These are phyloP conservation scores for Cladophialophora yegresii DNA, from an alignment of 2,329 filamentous ascomycete genomes.

Conservation along the genomic window DNA sequence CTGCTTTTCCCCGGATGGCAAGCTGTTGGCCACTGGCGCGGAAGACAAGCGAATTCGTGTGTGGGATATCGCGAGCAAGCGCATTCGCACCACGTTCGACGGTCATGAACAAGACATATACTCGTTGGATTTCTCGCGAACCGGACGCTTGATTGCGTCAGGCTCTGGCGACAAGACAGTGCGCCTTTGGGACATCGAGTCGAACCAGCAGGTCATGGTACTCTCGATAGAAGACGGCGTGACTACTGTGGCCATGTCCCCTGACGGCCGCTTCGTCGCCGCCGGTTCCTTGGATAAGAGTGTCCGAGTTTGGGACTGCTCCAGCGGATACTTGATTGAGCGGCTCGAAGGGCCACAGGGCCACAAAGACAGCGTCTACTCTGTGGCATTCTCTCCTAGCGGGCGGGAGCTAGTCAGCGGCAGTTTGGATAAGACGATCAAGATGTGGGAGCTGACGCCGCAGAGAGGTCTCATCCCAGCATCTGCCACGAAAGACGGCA, in stretches of 20 bases:
- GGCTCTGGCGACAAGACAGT: conserved; percentile 94
- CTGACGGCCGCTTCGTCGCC: conserved; percentile 89
- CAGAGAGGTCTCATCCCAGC: conserved; percentile 67
- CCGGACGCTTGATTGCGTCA: conserved; percentile 91
- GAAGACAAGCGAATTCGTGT: conserved; percentile 97
- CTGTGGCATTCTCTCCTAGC: conserved; percentile 91
- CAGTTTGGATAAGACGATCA: conserved; percentile 96
- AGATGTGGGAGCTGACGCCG: conserved; percentile 93
- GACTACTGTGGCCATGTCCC: conserved; percentile 95
- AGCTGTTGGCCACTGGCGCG: conserved; percentile 89
- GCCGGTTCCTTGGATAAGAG: conserved; percentile 97
- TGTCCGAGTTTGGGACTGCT: conserved; percentile 93
- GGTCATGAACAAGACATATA: conserved; percentile 99
- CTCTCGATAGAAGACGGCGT: conserved; percentile 95
- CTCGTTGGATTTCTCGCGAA: conserved; percentile 89
- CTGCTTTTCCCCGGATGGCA: conserved; percentile 96
- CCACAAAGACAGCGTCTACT: conserved; percentile 96
- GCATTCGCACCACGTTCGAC: conserved; percentile 89
- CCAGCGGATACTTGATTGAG: conserved; percentile 81
- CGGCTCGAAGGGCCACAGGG: conserved; percentile 89
- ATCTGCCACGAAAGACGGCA: conserved; percentile 75
- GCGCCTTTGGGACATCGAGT: conserved; percentile 92
- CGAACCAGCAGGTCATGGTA: conserved; percentile 76
- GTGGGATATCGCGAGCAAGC: conserved; percentile 84
- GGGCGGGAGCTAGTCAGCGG: conserved; percentile 92